Conservation (phyloP, 78 protist species). For the Isochrysis galbana region DNA sequence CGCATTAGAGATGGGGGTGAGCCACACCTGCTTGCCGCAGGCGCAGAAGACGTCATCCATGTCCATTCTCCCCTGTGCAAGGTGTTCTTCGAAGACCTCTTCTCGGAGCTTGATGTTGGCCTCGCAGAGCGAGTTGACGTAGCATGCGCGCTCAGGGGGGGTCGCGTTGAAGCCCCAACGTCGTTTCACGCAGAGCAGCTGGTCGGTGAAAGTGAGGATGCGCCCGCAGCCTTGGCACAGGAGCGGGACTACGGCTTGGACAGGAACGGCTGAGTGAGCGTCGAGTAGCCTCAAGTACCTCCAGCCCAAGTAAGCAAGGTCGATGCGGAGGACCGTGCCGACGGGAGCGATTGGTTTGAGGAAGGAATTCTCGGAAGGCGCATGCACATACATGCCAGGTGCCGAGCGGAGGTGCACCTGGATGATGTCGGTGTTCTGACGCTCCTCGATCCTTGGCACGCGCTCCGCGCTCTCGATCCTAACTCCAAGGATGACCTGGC, state of each 20-base stretch:
- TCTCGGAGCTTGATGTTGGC: background rate
- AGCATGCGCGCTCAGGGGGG: background rate
- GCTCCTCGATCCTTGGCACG: no score
- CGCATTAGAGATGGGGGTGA: no score
- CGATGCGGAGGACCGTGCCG: background rate
- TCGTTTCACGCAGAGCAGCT: background rate
- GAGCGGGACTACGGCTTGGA: background rate
- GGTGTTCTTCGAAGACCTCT: background rate
- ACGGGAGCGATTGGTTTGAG: background rate
- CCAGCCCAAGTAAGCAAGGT: background rate
- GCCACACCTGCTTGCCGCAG: constrained; percentile 1
- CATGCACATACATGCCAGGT: background rate
- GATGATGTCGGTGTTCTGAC: no score
- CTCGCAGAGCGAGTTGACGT: background rate
- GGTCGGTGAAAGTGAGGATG: background rate
- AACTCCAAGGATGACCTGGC: background rate
- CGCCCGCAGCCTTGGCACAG: background rate
- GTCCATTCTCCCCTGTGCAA: background rate
- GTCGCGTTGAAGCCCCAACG: background rate
- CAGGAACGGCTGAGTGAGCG: background rate
- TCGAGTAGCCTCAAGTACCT: background rate
- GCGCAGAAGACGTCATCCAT: background rate
- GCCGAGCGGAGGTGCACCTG: background rate
- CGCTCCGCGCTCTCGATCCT: no score
- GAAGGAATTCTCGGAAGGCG: background rate